phyloP scores from a whole-genome alignment of 2,329 filamentous ascomycete species.

The Fusarium dimerum region DNA sequence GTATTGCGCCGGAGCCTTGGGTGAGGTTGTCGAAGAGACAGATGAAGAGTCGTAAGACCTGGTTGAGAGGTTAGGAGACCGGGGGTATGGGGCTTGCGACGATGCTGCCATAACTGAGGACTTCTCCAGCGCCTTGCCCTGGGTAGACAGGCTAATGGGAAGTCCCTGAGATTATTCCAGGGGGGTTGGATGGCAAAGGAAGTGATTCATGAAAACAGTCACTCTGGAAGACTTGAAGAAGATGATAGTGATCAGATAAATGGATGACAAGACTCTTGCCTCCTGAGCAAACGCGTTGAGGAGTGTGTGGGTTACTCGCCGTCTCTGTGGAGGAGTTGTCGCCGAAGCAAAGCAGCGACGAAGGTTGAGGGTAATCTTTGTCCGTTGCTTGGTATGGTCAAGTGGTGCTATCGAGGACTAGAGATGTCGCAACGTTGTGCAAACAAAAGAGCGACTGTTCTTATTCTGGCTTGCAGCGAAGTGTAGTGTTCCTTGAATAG shows the following conservation, averaged over 20 bases:
- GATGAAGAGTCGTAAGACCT: slow-evolving; percentile 66
- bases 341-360: background rate
- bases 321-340: too few species aligned
- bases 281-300: too few species aligned
- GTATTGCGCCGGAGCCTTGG: slow-evolving; percentile 55
- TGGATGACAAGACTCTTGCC: too few species aligned
- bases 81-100: slow-evolving; percentile 58
- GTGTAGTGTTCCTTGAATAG: slow-evolving; percentile 11
- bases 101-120: slow-evolving; percentile 49
- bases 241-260: too few species aligned
- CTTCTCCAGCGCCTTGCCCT: slow-evolving; percentile 17
- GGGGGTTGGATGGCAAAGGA: too few species aligned
- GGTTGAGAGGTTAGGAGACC: slow-evolving; percentile 62
- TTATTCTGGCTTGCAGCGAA: slow-evolving; percentile 16
- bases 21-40: slow-evolving; percentile 62
- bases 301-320: too few species aligned
- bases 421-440: slow-evolving; percentile 22
- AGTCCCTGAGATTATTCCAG: too few species aligned
- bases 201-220: too few species aligned
- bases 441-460: slow-evolving; percentile 10
- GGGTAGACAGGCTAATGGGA: slow-evolving; percentile 10
- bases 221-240: too few species aligned
- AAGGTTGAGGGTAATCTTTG: slow-evolving; percentile 4
- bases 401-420: slow-evolving; percentile 18
- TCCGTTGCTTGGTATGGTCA: slow-evolving; percentile 15